These are phyloP conservation scores for Pulveroboletus sp. DNA, from an alignment of 768 basidiomycete species.

Conservation along the genomic window DNA sequence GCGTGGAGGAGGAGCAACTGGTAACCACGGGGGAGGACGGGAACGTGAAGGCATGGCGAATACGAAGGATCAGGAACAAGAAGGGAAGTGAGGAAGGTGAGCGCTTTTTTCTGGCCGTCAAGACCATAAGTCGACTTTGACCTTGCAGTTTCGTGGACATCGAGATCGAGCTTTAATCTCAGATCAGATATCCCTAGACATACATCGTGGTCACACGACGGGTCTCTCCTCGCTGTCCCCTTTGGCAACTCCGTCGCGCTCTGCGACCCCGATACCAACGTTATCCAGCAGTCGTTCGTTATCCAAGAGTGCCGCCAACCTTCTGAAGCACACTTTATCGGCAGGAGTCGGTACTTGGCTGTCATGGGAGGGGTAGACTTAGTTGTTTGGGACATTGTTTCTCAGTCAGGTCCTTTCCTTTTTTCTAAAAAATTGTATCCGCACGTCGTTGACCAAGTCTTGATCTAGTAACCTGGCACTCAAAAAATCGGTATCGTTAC, in stretches of 20 bases:
- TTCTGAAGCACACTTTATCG: constrained; percentile 61
- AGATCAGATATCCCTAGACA: constrained; percentile 65
- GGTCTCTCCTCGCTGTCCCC: constrained; percentile 77
- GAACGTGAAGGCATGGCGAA: constrained; percentile 77
- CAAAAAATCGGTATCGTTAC: constrained; percentile 37
- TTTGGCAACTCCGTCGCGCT: constrained; percentile 66
- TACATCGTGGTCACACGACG: constrained; percentile 80
- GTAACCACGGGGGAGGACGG: constrained; percentile 78
- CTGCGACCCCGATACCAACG: constrained; percentile 67
- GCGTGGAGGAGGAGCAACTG: constrained; percentile 41
- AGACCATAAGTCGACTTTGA: neutral
- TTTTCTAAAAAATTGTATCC: neutral
- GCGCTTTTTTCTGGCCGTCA: constrained; percentile 12
- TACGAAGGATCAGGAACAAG: constrained; percentile 46
- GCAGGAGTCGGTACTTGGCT: constrained; percentile 62
- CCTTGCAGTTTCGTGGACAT: constrained; percentile 62
- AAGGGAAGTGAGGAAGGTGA: constrained; percentile 52
- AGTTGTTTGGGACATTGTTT: constrained; percentile 71
- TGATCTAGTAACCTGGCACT: constrained; percentile 60
- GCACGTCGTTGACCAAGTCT: neutral
- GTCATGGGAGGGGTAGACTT: constrained; percentile 48
- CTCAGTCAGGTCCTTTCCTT: constrained; percentile 48
- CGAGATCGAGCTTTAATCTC: constrained; percentile 68
- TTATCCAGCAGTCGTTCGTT: constrained; percentile 57
- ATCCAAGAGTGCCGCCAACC: constrained; percentile 50